Base-by-base conservation (phyloP, 371 early-diverging fungal species). In the Rhizopus arrhizus region DNA sequence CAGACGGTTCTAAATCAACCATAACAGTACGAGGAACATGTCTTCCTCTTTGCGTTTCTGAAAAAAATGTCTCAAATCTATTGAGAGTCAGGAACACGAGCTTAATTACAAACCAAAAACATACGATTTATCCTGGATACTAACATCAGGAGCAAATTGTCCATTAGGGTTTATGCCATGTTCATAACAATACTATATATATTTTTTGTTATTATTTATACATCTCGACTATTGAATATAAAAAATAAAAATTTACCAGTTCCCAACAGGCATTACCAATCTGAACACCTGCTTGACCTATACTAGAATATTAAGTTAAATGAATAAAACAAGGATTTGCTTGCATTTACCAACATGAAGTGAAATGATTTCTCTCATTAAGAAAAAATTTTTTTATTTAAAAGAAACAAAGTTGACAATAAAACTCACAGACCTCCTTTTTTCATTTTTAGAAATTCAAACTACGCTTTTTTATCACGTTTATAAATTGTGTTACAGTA, bases 251-350 rank as follows among this genome's bases (percentile, higher is more conserved):
- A 22, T 40, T 67, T 70, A 73, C 74, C 63, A 97, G 85, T 76
- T 97, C 98, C 98, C 98, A 97, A 80, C 96, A 95, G 73, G 96
- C 92, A 84, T 97, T 97, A 80, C 98, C 98, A 59, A 97, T 97
- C 75, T 97, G 98, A 62, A 97, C 89, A 88, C 98, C 98, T 69
- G 96, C 96, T 83, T 96, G 89, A 74, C 95, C 95, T 70, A 42
- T 35, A 40, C 10, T 12, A 40, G 13, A 29, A 31, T 22, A 36
- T 12, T 29, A 15, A 50, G 40, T 40, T 34, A 40, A 57, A 87
- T 81, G 80, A 52, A 33, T 7, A 42, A 33, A 29, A 42, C n/a
- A 3, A 42, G 22, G 22, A 22, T 40, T 12, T 10, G 12, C 10
- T 12, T 40, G 12, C 12, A 40, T 7, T 38, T 40, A 40, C 40